Conservation (phyloP, 495 filamentous ascomycete species). For the Annulohypoxylon nitens region DNA sequence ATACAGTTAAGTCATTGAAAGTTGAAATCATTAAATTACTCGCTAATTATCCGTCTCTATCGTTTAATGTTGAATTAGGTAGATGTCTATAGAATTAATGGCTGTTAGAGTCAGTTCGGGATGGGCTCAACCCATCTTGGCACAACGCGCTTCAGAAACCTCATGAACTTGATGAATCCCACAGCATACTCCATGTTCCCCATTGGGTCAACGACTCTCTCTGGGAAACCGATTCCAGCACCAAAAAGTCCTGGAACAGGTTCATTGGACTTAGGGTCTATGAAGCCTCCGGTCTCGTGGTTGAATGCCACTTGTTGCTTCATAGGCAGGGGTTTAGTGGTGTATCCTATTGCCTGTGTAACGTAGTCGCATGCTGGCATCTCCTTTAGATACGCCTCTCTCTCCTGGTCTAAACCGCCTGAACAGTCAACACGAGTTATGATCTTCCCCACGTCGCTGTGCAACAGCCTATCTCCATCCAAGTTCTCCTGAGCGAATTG, state of each 20-base stretch:
- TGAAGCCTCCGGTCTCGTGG: constrained; percentile 63
- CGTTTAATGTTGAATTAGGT: background rate
- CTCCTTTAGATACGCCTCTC: constrained; percentile 58
- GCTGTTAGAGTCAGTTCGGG: background rate
- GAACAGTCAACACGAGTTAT: constrained; percentile 64
- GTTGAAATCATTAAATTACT: constrained; percentile 7
- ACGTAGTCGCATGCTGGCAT: constrained; percentile 64
- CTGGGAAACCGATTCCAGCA: constrained; percentile 72
- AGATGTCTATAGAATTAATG: background rate
- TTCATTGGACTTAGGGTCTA: constrained; percentile 49
- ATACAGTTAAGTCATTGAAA: too few species aligned
- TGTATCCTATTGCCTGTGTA: constrained; percentile 69
- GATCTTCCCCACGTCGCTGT: constrained; percentile 63
- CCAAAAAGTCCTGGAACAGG: constrained; percentile 66
- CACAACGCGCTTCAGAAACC: constrained; percentile 66
- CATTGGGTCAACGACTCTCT: constrained; percentile 68
- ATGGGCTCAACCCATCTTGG: constrained; percentile 57
- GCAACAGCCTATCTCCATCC: constrained; percentile 62
- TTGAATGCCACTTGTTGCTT: constrained; percentile 64
- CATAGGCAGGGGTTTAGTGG: constrained; percentile 61
- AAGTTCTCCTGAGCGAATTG: constrained; percentile 69
- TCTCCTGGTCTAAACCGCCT: constrained; percentile 57
- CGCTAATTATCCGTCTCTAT: constrained; percentile 5
- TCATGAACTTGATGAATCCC: constrained; percentile 75
- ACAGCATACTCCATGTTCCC: constrained; percentile 73